Evolutionary conservation across 1,139 yeast genomes (phyloP), one percentile per base, ranked within the genome.

Genomic region (Magnusiomyces tetraspermus): DNA sequence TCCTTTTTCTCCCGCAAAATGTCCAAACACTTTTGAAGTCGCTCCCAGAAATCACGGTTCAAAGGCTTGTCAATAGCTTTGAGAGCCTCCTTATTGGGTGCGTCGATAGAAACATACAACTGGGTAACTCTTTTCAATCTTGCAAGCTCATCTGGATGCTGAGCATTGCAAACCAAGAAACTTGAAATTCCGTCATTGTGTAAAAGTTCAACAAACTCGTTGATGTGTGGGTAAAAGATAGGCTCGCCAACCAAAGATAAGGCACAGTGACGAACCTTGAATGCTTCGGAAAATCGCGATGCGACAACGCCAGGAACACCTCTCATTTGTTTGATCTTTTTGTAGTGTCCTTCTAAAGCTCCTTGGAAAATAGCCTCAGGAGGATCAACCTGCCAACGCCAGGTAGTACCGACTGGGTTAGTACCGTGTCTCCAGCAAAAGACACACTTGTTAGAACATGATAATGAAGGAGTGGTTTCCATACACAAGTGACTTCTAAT

Each of bases 361-460:
- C 96, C 96, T 51, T 84, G 80, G 58, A 89, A 67, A 51, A 89
- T 87, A 57, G 75, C 82, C 61, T 86, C 92, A 0, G 97, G 96
- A 23, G 85, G 82, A 67, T 89, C 96, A 26, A 88, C 85, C 63
- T 87, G 92, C 97, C 97, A 89, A 64, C 97, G 76, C 97, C 97
- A 89, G 61, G 84, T 84, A 46, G 95, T 89, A 28, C 96, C 96
- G 1, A 90, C 97, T 0, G 97, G 97, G 63, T 89, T 90, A 2
- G 97, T 89, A 49, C 97, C 97, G 65, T 90, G 97, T 66, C 97
- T 78, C 97, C 97, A 89, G 70, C 97, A 89, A 65, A 89, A 89
- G 2, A 89, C 97, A 75, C 97, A 89, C 67, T 89, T 89, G 66
- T 89, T 89, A 10, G 96, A 87, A 67, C 97, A 89, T 4, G 96